Conservation (phyloP, 139 green algal genomes). For the Tetradesmus lagerheimii region DNA sequence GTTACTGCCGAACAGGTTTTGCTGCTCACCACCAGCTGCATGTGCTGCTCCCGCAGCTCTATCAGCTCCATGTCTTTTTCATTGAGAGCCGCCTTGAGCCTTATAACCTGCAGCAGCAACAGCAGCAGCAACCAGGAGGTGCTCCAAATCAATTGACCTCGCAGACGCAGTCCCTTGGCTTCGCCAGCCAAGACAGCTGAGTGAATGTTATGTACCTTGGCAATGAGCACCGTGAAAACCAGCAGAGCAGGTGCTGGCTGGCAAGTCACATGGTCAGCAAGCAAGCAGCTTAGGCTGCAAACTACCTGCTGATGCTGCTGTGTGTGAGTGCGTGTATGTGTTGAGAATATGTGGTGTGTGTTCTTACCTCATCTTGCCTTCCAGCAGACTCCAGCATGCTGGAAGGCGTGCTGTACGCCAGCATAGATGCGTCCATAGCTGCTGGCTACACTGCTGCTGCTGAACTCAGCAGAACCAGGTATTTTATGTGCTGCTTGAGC, state of each 20-base stretch:
- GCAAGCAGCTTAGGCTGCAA: too few species aligned
- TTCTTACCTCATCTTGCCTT: conserved; percentile 47
- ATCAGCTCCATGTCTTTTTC: conserved; percentile 78
- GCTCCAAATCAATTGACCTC: background rate
- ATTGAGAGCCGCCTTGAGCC: conserved; percentile 67
- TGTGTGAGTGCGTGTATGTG: background rate
- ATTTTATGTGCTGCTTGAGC: background rate
- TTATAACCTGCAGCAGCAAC: conserved; percentile 43
- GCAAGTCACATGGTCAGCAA: background rate
- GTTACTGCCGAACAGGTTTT: background rate
- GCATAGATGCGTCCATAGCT: conserved; percentile 21
- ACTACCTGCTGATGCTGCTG: background rate
- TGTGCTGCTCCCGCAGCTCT: conserved; percentile 77
- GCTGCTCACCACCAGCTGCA: conserved; percentile 69
- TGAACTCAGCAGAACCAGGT: background rate
- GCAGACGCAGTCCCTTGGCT: background rate
- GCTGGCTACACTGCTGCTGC: conserved; percentile 4
- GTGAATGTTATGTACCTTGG: background rate
- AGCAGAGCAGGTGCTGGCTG: background rate
- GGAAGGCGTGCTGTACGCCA: conserved; percentile 3
- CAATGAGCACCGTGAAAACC: background rate
- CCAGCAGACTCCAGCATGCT: conserved; percentile 48
- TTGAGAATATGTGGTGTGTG: background rate
- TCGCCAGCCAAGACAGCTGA: background rate
- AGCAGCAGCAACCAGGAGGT: background rate